Conservation (phyloP, 257 asterid species). For the Ehretia macrophylla region DNA sequence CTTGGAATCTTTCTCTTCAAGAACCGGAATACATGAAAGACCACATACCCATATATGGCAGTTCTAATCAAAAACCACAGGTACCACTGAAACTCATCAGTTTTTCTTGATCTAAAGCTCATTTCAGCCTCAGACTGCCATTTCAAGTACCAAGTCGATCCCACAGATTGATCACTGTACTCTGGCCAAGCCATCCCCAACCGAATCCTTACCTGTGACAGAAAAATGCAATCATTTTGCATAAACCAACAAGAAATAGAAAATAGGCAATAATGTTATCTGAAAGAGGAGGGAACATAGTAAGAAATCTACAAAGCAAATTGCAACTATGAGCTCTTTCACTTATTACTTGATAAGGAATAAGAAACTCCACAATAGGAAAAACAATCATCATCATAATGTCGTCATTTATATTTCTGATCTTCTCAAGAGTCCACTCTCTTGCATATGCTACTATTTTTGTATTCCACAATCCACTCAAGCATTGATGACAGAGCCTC, state of each 20-base stretch:
- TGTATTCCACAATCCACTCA: conserved; percentile 60
- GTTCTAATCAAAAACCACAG: conserved; percentile 74
- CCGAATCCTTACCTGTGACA: conserved; percentile 55
- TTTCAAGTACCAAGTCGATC: conserved; percentile 80
- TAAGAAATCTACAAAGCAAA: conserved; percentile 9
- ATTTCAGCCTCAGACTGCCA: conserved; percentile 86
- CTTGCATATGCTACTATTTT: conserved; percentile 37
- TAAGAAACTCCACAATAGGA: conserved; percentile 70
- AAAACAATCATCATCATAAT: conserved; percentile 77
- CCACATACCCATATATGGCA: conserved; percentile 55
- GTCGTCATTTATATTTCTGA: conserved; percentile 61
- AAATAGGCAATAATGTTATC: conserved; percentile 5
- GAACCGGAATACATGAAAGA: conserved; percentile 49
- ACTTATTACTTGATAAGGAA: conserved; percentile 73
- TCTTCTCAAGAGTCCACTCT: conserved; percentile 41
- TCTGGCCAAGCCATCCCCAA: conserved; percentile 99
- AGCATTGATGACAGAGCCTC: conserved; percentile 49
- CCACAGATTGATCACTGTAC: conserved; percentile 58
- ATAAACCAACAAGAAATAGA: conserved; percentile 13
- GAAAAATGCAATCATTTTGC: conserved; percentile 14
- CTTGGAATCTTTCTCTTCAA: conserved; percentile 67
- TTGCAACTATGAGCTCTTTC: conserved; percentile 14
- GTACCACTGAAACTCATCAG: conserved; percentile 63
- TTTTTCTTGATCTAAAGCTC: conserved; percentile 53
- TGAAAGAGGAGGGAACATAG: conserved; percentile 1